Evolutionary conservation across 805 yeast genomes (phyloP).

Genomic region (Lachancea dasiensis): DNA sequence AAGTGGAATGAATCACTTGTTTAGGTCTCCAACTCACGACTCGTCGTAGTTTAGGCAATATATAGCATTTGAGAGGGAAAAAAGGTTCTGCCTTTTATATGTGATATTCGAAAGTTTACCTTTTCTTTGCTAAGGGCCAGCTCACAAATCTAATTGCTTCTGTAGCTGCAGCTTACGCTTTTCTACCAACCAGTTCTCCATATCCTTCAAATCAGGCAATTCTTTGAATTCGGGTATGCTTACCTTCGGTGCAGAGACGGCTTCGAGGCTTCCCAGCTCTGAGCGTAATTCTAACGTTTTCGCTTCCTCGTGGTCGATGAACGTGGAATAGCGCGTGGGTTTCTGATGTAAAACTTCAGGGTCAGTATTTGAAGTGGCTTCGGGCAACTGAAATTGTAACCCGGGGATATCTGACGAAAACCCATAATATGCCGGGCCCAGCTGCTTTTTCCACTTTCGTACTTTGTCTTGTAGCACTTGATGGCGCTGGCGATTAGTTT

Average conservation of each 20-base stretch:
- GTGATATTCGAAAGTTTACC: too few species aligned
- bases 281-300: conserved; percentile 2
- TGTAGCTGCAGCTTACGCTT: conserved; percentile 40
- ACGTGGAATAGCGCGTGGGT: not conserved
- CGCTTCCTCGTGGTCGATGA: conserved; percentile 2
- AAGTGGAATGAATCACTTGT: conserved; percentile 24
- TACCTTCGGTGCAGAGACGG: not conserved
- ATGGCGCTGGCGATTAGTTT: conserved; percentile 15
- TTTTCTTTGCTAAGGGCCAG: too few species aligned
- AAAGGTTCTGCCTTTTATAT: too few species aligned
- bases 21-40: conserved; percentile 25
- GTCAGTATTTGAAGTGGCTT: too few species aligned
- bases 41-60: conserved; percentile 5
- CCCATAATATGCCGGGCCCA: conserved; percentile 41
- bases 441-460: conserved; percentile 23
- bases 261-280: conserved; percentile 6
- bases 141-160: conserved; percentile 19
- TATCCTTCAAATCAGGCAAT: conserved; percentile 35
- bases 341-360: not conserved
- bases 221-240: conserved; percentile 7
- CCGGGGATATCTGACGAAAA: conserved; percentile 34
- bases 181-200: conserved; percentile 43
- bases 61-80: too few species aligned
- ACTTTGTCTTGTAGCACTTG: conserved; percentile 19
- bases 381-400: too few species aligned